These are phyloP conservation scores for Cystobasidium sp. DNA, from an alignment of 1,284 basidiomycete species.

Conservation along the genomic window DNA sequence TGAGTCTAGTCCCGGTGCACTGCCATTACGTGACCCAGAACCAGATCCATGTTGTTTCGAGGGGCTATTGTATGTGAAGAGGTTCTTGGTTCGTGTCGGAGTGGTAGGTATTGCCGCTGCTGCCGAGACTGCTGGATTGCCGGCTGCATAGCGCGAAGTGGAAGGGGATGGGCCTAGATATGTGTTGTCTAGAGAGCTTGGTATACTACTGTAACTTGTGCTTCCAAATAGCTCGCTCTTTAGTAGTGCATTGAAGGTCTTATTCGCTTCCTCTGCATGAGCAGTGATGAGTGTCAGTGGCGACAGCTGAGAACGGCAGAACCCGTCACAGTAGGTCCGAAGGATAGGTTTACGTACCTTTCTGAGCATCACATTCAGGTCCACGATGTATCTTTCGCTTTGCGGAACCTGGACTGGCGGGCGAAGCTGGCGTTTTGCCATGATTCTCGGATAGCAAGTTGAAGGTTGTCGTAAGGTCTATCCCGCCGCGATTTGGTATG, in stretches of 20 bases:
- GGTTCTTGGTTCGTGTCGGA: constrained; percentile 59
- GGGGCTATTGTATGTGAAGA: constrained; percentile 61
- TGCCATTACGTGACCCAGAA: constrained; percentile 55
- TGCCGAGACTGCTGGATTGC: constrained; percentile 40
- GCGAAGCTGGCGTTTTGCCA: constrained; percentile 27
- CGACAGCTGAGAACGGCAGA: constrained; percentile 5
- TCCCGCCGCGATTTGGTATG: constrained; percentile 62
- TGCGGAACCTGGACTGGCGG: constrained; percentile 53
- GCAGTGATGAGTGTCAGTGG: background rate
- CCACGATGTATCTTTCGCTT: constrained; percentile 55
- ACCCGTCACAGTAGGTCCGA: background rate
- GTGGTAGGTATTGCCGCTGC: constrained; percentile 50
- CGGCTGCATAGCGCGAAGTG: constrained; percentile 53
- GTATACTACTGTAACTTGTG: constrained; percentile 49
- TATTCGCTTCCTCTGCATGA: constrained; percentile 61
- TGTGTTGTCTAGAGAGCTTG: constrained; percentile 54
- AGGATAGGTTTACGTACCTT: constrained; percentile 53
- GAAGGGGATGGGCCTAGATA: constrained; percentile 52
- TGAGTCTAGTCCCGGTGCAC: constrained; percentile 58
- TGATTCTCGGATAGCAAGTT: constrained; percentile 59
- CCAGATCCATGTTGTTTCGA: constrained; percentile 48
- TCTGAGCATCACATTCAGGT: constrained; percentile 58
- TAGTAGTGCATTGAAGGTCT: constrained; percentile 62
- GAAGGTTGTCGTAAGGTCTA: constrained; percentile 61
- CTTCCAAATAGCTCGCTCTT: constrained; percentile 62